Conservation (phyloP, 1,284 basidiomycete genomes). For the Fomitopsis palustris region DNA sequence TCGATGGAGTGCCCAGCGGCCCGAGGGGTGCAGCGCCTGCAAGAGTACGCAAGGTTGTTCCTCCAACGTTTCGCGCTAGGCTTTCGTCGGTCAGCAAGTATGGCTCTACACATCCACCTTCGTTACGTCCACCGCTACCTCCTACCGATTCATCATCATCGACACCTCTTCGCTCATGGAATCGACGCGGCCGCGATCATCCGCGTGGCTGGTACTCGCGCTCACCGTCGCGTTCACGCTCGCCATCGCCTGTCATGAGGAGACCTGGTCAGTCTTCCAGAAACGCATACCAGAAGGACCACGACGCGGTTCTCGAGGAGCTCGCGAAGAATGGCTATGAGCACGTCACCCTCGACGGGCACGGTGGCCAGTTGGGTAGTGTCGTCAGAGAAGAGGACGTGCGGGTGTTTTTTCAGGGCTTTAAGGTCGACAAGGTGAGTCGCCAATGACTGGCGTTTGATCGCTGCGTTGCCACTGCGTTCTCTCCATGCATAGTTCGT, state of each 20-base stretch:
- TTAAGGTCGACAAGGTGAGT: slow-evolving; percentile 64
- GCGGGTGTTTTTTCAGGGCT: slow-evolving; percentile 52
- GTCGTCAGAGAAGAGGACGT: slow-evolving; percentile 66
- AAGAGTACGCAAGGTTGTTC: slow-evolving; percentile 23
- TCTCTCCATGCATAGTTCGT: slow-evolving; percentile 5
- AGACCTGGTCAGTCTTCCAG: slow-evolving; percentile 32
- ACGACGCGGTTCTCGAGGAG: slow-evolving; percentile 48
- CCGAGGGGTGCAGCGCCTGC: slow-evolving; percentile 13
- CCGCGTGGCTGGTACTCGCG: slow-evolving; percentile 17
- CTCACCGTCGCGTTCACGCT: slow-evolving; percentile 33
- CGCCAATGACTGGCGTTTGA: neutral
- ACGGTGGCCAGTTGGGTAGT: slow-evolving; percentile 41
- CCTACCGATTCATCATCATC: slow-evolving; percentile 14
- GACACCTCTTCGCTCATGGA: slow-evolving; percentile 10
- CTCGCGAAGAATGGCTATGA: slow-evolving; percentile 61
- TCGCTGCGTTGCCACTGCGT: neutral
- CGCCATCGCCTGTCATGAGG: slow-evolving; percentile 43
- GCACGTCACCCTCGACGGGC: slow-evolving; percentile 56
- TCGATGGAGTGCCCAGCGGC: slow-evolving; percentile 15
- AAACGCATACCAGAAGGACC: slow-evolving; percentile 31
- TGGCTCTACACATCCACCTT: slow-evolving; percentile 8
- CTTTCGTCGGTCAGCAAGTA: slow-evolving; percentile 15
- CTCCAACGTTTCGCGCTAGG: slow-evolving; percentile 24
- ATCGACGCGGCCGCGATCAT: slow-evolving; percentile 2
- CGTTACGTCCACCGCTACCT: slow-evolving; percentile 16